Evolutionary conservation across 177 flowering plant genomes (phyloP).

Genomic region (Vitis hybrid): DNA sequence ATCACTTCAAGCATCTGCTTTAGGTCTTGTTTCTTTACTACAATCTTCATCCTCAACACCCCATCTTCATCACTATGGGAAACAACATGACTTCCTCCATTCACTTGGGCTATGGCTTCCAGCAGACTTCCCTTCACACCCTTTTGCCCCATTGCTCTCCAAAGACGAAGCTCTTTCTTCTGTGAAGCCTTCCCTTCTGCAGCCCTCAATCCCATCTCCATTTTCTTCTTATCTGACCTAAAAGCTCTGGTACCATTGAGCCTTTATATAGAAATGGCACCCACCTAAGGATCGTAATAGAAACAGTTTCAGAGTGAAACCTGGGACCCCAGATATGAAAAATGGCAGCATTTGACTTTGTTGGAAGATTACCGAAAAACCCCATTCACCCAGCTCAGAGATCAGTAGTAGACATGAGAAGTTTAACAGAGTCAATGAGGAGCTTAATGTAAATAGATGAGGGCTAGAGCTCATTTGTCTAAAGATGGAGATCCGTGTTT

Average conservation of each 20-base stretch:
- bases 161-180: conserved; percentile 16
- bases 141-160: conserved; percentile 21
- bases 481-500: too few species aligned
- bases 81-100: conserved; percentile 20
- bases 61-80: conserved; percentile 25
- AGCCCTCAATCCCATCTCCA: conserved; percentile 23
- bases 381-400: too few species aligned
- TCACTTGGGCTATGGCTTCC: conserved; percentile 29
- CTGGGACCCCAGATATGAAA: too few species aligned
- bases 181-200: conserved; percentile 15
- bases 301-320: too few species aligned
- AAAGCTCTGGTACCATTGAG: neutral
- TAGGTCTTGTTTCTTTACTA: conserved; percentile 47
- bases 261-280: neutral
- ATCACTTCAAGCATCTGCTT: conserved; percentile 33
- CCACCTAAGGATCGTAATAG: too few species aligned
- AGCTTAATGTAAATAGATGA: too few species aligned
- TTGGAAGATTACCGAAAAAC: too few species aligned
- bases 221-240: too few species aligned
- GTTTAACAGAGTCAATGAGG: too few species aligned
- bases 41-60: conserved; percentile 37
- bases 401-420: too few species aligned
- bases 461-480: too few species aligned
- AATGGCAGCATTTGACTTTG: too few species aligned
- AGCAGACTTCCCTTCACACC: conserved; percentile 15